Evolutionary conservation across 495 filamentous ascomycete species (phyloP), one percentile per base, ranked within the genome.

Genomic region (Penicillium maclennaniae): DNA sequence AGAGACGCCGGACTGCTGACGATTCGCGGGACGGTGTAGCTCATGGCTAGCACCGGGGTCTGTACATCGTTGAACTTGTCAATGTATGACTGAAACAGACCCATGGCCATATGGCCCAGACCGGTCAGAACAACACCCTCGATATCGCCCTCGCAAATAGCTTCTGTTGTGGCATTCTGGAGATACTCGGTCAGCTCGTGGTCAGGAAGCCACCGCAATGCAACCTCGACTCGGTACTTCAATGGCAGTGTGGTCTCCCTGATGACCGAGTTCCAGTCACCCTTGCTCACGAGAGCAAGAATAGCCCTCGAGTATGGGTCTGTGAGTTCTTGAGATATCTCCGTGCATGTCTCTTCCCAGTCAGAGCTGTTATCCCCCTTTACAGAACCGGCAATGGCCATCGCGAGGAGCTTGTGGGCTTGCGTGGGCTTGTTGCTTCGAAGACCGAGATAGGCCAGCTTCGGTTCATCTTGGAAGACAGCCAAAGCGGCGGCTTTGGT

Each of bases 261-360:
- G 49, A 89, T 82, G 19, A 97, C 89, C 10, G 82, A 82, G 25
- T 82, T 74, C 93, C 93, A 97, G 65, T 95, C 82, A 7, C 90
- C 90, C 20, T 87, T 91, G 45, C 88, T 85, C 45, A 97, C 90
- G 47, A 91, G 84, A n/a, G 89, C 85, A n/a, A 96, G 87, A 48
- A 98, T 87, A 0, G 92, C 91, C 45, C 91, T 84, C 9, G 93
- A 81, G 62, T 96, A 97, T 0, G 91, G 89, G 58, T 98, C 93
- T 0, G 79, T 77, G 12, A 86, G 76, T 51, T 86, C 81, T 39
- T 81, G 80, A 23, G 80, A 79, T 63, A 89, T 85, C 55, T 83
- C 83, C 0, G 75, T 69, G 46, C 81, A 75, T 7, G 76, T 77
- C 25, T 79, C 69, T 74, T 78, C 72, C 78, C 80, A 81, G 36